Percentiles rank a stretch among this genome's conserved stretches.
Evolutionary conservation across 176 grass and related monocot species (phyloP).

Genomic region (Areca catechu): DNA sequence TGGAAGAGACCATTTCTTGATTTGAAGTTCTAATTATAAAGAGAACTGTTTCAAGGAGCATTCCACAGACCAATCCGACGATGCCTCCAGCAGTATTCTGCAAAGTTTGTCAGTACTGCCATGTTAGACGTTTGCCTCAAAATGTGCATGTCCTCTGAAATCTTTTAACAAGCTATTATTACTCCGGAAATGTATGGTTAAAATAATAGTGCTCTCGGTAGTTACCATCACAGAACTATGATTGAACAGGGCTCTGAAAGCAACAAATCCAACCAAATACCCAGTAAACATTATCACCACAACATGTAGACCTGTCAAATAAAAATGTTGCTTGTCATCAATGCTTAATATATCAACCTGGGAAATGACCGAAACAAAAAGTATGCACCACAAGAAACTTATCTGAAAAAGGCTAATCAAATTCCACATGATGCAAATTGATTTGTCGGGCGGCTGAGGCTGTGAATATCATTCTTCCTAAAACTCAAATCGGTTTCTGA

Average conservation of each 20-base stretch:
- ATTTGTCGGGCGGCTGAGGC: too few relatives aligned
- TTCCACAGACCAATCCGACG: slow-evolving; percentile 66
- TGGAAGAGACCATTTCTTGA: slow-evolving; percentile 38
- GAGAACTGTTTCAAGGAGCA: slow-evolving; percentile 79
- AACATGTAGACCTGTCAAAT: slow-evolving; percentile 52
- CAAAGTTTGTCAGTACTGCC: slow-evolving; percentile 7
- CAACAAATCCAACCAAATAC: slow-evolving; percentile 75
- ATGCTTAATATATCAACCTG: too few relatives aligned
- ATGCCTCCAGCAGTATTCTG: slow-evolving; percentile 94
- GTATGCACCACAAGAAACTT: too few relatives aligned
- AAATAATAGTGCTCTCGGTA: slow-evolving; percentile 2
- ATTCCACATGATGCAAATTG: too few relatives aligned
- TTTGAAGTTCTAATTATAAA: slow-evolving; percentile 75
- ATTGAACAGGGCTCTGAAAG: slow-evolving; percentile 74
- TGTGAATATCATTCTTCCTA: too few relatives aligned
- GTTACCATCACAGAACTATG: slow-evolving; percentile 77
- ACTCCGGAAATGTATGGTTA: neutral
- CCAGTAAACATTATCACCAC: slow-evolving; percentile 87
- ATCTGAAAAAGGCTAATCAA: too few relatives aligned
- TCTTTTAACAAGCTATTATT: slow-evolving; percentile 1
- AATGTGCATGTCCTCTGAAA: neutral
- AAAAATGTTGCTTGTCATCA: neutral
- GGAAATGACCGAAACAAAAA: too few relatives aligned
- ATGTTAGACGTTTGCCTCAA: too few relatives aligned
- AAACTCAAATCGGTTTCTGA: too few relatives aligned